Evolutionary conservation across 164 flowering plant species (phyloP), one percentile per base, ranked within the genome.

Genomic region (Vitis rupestris): DNA sequence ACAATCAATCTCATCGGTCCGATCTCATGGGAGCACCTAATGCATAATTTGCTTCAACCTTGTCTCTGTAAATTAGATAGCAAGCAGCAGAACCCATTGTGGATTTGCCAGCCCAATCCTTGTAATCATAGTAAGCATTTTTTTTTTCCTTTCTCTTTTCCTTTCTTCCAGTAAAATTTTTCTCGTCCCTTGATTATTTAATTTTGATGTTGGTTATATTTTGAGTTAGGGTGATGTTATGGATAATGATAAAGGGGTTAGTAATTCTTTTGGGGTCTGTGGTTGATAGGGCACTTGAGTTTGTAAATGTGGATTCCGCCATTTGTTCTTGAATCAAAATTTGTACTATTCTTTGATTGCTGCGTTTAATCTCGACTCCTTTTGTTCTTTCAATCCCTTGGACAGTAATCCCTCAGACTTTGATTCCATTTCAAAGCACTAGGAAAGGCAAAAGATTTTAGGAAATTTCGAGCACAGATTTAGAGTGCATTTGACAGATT

Each of bases 11-110:
- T 94, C 98, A 47, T 94, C 98, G 4, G 73, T 81, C 51, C 83
- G 91, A 82, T 94, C 99, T 59, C 97, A 87, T 72, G 96, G 98
- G 19, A 94, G 99, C 76, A 82, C 88, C 55, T 92, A 75, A 78
- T 64, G 13, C 17, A 30, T 9, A 54, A 37, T 19, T 49, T 58
- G 30, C 50, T 69, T 54, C 60, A 4, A 4, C 72, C 30, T 61
- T 31, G 6, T 31, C 44, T 31, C 44, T 83, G 86, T 89, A 86
- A 67, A 86, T 76, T 84, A 74, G 81, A 74, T 61, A 62, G 70
- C 75, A 10, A 67, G 54, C 47, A 59, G 54, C 17, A 58, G 16
- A 47, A 15, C 31, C 9, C 50, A 2, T 60, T 9, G 37, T 59
- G 61, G 65, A 61, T 59, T 14, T 70, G 57, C 49, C 37, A 52